Evolutionary conservation across 2,329 filamentous ascomycete species (phyloP), one percentile per base, ranked within the genome.

Genomic region (Coccinonectria pachysandricola): DNA sequence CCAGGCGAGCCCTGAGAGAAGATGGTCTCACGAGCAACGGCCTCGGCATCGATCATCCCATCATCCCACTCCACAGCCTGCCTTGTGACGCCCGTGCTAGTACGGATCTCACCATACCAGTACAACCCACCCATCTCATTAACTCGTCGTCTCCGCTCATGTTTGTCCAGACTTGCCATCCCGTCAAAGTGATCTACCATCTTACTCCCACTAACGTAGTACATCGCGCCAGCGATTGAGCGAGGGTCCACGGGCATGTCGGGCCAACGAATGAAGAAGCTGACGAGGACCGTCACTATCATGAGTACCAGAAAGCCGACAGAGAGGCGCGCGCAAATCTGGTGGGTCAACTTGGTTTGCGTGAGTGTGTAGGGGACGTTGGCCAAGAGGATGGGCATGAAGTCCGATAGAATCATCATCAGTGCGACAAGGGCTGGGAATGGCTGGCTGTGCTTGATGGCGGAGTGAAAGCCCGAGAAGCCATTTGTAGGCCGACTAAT

Each of bases 351-450:
- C 17, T 49, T 44, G 1, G 54, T 55, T 26, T 62, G 58, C 0
- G 57, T 54, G 3, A 58, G 50, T 27, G 54, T 60, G 42, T 62
- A 65, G 1, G 64, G 59, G 2, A 68, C 53, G 33, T 66, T 68
- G 37, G 61, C 53, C 3, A 70, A 52, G 2, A 64, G 49, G 12
- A 68, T 49, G 2, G 64, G 65, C n/a, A 70, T 55, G 24, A 66
- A 57, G 24, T 70, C 64, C 12, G 63, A 55, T 3, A 67, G 46
- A 12, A 68, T 53, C 4, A 60, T 51, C 23, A 60, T 57, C 5
- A 57, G 35, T 1, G 60, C 55, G 7, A 62, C 53, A 8, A 54
- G 28, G 13, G 56, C 49, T 1, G 64, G 50, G 31, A 62, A 63
- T 6, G 36, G 52, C 48, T 33, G 42, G 3, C 37, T 24, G n/a